Percentiles rank a stretch among this genome's conserved stretches.
Conservation (phyloP, 768 basidiomycete species). For the Piloderma croceum region DNA sequence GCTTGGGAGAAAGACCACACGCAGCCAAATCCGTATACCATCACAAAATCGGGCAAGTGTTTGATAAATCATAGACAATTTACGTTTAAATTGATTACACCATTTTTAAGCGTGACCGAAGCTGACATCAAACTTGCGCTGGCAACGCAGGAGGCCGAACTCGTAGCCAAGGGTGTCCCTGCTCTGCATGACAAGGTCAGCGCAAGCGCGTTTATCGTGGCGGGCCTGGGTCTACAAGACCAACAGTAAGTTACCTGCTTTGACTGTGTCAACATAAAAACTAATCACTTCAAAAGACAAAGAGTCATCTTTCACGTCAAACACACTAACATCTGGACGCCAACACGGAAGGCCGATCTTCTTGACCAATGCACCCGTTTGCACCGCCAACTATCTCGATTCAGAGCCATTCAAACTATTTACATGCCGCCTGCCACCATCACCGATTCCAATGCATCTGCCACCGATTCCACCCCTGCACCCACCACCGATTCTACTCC, state of each 20-base stretch:
- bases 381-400: not conserved
- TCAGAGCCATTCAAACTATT: conserved; percentile 4
- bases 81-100: no score
- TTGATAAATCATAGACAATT: no score
- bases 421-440: conserved; percentile 8
- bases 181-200: conserved; percentile 15
- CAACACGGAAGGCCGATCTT: not conserved
- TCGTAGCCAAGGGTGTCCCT: not conserved
- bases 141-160: conserved; percentile 9
- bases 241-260: conserved; percentile 12
- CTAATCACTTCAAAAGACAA: not conserved
- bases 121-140: conserved; percentile 9
- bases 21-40: conserved; percentile 20
- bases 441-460: no score
- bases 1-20: conserved; percentile 20
- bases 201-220: conserved; percentile 9
- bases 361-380: not conserved
- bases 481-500: no score
- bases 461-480: no score
- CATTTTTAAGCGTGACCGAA: no score
- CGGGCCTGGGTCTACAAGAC: conserved; percentile 16
- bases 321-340: no score
- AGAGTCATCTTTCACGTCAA: conserved; percentile 7
- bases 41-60: not conserved
- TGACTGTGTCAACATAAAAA: conserved; percentile 5